phyloP scores from a whole-genome alignment of 768 basidiomycete genomes.

The Psilocybe subaeruginosa region DNA sequence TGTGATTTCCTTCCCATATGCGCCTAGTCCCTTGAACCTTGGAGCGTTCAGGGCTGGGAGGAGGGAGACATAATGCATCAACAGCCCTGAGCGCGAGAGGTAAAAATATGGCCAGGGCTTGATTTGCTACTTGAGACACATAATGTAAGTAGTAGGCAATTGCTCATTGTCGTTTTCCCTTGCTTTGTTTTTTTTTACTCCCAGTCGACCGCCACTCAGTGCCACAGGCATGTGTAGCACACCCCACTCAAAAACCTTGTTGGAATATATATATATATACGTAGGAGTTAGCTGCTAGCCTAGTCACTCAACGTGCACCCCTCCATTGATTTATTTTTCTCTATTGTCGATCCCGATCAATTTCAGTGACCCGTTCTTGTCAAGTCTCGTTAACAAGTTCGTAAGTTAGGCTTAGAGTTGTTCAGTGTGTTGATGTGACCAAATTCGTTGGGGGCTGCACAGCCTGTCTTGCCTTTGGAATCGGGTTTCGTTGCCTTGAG shows the following conservation, averaged over 20 bases:
- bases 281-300: too few species aligned
- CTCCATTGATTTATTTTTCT: background rate
- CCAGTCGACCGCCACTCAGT: too few species aligned
- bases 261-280: too few species aligned
- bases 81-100: slow-evolving; percentile 12
- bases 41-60: background rate
- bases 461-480: background rate
- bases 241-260: too few species aligned
- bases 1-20: too few species aligned
- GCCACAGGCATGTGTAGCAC: too few species aligned
- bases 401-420: background rate
- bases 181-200: too few species aligned
- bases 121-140: background rate
- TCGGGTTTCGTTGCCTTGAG: background rate
- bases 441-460: background rate
- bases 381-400: background rate
- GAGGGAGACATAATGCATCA: slow-evolving; percentile 11
- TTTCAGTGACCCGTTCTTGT: too few species aligned
- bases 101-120: background rate
- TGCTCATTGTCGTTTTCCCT: too few species aligned
- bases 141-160: too few species aligned
- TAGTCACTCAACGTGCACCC: too few species aligned
- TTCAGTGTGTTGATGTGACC: background rate
- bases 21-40: background rate
- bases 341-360: background rate